Evolutionary conservation across 129 eudicot genomes (phyloP).

Genomic region (Ambrosia trifida): DNA sequence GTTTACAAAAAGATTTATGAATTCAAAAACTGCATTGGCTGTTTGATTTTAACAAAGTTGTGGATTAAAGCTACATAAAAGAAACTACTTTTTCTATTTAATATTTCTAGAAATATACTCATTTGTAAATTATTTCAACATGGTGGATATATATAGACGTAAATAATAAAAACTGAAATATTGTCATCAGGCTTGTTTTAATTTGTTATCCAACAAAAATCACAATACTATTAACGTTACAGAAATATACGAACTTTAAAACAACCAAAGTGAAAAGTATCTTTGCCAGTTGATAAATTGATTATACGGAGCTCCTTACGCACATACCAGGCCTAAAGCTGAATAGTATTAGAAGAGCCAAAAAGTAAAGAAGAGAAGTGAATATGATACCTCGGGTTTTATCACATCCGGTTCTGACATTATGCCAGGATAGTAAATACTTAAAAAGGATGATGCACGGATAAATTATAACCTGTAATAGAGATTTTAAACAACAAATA

Average conservation of each 20-base stretch:
- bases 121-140: neutral
- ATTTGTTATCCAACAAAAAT: neutral
- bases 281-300: neutral
- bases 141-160: constrained; percentile 3
- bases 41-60: no score
- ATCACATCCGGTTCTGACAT: constrained; percentile 50
- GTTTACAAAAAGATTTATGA: no score
- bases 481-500: constrained; percentile 1
- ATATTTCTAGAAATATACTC: no score
- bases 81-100: no score
- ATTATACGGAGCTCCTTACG: neutral
- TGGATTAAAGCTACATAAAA: no score
- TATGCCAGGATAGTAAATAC: constrained; percentile 24
- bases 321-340: constrained; percentile 16
- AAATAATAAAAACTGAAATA: neutral
- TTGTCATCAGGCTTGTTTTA: constrained; percentile 12
- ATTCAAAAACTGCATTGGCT: no score
- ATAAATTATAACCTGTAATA: constrained; percentile 27
- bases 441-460: constrained; percentile 3
- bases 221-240: constrained; percentile 3
- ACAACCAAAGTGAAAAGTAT: constrained; percentile 18
- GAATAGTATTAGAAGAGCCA: neutral
- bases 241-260: neutral
- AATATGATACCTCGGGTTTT: constrained; percentile 44
- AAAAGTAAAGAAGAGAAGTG: neutral